Percentiles rank a stretch among this genome's conserved stretches.
These are phyloP conservation scores for Artemisia annua DNA, from an alignment of 129 eudicot genomes.

Conservation along the genomic window DNA sequence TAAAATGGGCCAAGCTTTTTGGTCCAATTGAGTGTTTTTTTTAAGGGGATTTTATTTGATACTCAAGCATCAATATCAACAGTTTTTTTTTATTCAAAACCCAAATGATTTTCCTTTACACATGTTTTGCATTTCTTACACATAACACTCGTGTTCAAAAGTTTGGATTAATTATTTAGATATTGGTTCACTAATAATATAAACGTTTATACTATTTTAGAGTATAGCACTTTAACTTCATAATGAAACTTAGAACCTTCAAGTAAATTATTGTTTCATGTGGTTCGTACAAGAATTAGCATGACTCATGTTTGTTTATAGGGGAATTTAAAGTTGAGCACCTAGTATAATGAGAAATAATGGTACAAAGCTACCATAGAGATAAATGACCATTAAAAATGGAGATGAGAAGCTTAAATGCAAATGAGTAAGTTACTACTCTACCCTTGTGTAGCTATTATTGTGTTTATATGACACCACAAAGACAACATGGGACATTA, in stretches of 20 bases:
- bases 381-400: conserved; percentile 21
- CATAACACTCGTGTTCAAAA: neutral
- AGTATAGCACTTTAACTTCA: too few species aligned
- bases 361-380: conserved; percentile 25
- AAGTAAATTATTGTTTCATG: neutral
- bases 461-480: conserved; percentile 25
- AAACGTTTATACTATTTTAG: too few species aligned
- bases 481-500: conserved; percentile 39
- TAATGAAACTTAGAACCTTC: neutral
- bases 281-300: conserved; percentile 7
- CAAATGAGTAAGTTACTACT: conserved; percentile 15
- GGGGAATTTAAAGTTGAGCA: conserved; percentile 10
- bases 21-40: neutral
- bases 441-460: conserved; percentile 19
- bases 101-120: neutral
- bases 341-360: conserved; percentile 23
- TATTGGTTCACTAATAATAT: too few species aligned
- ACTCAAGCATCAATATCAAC: neutral
- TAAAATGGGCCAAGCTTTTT: conserved; percentile 5
- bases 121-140: neutral
- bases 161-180: too few species aligned
- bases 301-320: conserved; percentile 15
- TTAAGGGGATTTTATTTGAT: neutral
- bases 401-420: conserved; percentile 25
- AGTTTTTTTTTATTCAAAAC: neutral